phyloP scores from a whole-genome alignment of 2,329 filamentous ascomycete genomes.

The Calonectria honghensis region DNA sequence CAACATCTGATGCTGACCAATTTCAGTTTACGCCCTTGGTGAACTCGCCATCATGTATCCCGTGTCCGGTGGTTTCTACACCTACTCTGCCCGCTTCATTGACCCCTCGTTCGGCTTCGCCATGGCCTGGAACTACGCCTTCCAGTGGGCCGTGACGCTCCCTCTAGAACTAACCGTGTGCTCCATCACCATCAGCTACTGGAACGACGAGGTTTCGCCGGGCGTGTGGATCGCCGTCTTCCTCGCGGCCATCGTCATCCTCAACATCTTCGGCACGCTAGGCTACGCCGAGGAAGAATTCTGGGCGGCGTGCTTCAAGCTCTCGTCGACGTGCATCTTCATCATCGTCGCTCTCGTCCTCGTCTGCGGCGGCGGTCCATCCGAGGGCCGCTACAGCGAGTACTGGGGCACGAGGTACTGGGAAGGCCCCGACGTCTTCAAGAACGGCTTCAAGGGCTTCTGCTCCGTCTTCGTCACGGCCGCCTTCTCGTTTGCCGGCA shows the following conservation, averaged over 20 bases:
- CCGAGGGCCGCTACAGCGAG: slow-evolving; percentile 62
- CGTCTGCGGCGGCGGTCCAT: slow-evolving; percentile 73
- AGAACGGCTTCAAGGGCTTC: slow-evolving; percentile 71
- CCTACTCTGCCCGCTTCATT: slow-evolving; percentile 76
- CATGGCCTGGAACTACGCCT: slow-evolving; percentile 58
- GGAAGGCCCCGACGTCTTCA: slow-evolving; percentile 67
- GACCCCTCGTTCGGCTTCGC: slow-evolving; percentile 68
- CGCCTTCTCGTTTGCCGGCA: slow-evolving; percentile 36
- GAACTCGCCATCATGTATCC: slow-evolving; percentile 38
- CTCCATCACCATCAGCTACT: slow-evolving; percentile 69
- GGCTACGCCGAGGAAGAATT: slow-evolving; percentile 71
- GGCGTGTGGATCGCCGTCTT: slow-evolving; percentile 73
- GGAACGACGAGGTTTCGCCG: slow-evolving; percentile 66
- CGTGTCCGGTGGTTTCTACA: slow-evolving; percentile 73
- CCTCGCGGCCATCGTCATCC: slow-evolving; percentile 65
- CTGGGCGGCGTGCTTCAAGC: slow-evolving; percentile 67
- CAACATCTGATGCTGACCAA: not conserved
- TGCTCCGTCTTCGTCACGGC: slow-evolving; percentile 41
- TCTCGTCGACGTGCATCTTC: slow-evolving; percentile 73
- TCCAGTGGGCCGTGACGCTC: slow-evolving; percentile 66
- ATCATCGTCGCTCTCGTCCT: slow-evolving; percentile 76
- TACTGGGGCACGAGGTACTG: slow-evolving; percentile 64
- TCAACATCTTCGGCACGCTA: slow-evolving; percentile 72
- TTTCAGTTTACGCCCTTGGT: slow-evolving; percentile 29
- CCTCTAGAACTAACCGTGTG: slow-evolving; percentile 66